These are phyloP conservation scores for Trametes punicea DNA, from an alignment of 768 basidiomycete species.

Conservation along the genomic window DNA sequence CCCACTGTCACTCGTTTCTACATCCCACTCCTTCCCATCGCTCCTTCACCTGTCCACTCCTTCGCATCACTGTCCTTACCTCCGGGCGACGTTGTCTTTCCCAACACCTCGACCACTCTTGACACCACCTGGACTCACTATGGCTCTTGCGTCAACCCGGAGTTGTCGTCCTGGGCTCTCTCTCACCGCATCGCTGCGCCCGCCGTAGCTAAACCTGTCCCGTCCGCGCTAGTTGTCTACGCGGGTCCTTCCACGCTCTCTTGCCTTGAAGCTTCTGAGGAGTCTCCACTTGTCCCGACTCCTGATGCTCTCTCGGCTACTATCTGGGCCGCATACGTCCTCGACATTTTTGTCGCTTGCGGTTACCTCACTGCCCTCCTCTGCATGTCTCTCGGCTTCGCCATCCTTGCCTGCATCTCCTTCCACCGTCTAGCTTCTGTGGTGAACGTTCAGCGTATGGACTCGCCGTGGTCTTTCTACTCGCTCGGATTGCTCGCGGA, in stretches of 20 bases:
- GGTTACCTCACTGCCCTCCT: neutral
- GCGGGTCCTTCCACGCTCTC: neutral
- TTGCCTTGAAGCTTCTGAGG: neutral
- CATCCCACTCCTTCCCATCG: neutral
- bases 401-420: neutral
- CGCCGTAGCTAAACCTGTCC: neutral
- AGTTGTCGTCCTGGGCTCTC: neutral
- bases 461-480: slow-evolving; percentile 3
- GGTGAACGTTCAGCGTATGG: neutral
- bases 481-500: neutral
- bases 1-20: neutral
- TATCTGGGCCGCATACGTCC: neutral
- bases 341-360: neutral
- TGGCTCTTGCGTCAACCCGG: neutral
- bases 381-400: neutral
- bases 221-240: neutral
- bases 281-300: no score
- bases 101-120: neutral
- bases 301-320: neutral
- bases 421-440: neutral
- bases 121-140: neutral
- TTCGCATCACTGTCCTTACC: neutral
- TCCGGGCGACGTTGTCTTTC: neutral
- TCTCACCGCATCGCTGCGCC: neutral
- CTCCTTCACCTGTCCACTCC: neutral